A percentile compares a stretch with the other conserved stretches of the same genome.
Evolutionary conservation across 345 rosid species (phyloP).

Genomic region (Syzygium oleosum): DNA sequence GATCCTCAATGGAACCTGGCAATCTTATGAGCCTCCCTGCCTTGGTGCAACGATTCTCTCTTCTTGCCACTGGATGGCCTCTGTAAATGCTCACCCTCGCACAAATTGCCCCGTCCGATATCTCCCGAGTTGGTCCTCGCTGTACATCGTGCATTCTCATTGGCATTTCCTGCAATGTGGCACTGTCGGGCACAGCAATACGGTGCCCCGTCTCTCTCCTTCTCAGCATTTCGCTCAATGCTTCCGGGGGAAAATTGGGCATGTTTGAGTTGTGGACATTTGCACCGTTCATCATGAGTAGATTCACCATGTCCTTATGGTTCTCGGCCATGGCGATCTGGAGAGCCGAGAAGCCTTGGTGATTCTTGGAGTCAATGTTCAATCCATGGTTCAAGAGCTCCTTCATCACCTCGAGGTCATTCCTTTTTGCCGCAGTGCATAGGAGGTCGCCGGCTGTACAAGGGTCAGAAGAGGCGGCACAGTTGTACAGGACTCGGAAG

Average conservation of each 20-base stretch:
- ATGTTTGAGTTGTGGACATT: conserved; percentile 20
- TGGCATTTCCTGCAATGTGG: conserved; percentile 11
- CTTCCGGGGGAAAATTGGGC: conserved; percentile 6
- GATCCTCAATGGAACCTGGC: conserved; percentile 64
- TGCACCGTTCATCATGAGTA: conserved; percentile 65
- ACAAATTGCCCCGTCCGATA: neutral
- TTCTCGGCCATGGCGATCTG: conserved; percentile 56
- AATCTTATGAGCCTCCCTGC: conserved; percentile 57
- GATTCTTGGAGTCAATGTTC: conserved; percentile 42
- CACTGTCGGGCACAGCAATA: conserved; percentile 14
- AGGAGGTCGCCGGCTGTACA: conserved; percentile 62
- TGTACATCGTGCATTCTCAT: conserved; percentile 13
- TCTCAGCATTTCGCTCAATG: conserved; percentile 30
- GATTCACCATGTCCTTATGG: conserved; percentile 50
- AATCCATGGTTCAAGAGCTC: conserved; percentile 56
- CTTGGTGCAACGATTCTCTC: conserved; percentile 20
- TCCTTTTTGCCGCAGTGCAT: conserved; percentile 66
- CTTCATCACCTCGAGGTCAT: conserved; percentile 43
- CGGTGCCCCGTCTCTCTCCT: conserved; percentile 37
- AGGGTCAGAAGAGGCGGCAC: conserved; percentile 47
- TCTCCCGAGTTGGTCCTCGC: conserved; percentile 4
- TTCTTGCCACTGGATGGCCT: conserved; percentile 67
- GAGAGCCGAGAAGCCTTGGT: conserved; percentile 49
- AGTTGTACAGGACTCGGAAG: conserved; percentile 57
- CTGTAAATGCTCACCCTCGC: conserved; percentile 61